Evolutionary conservation across 208 protist genomes (phyloP), one percentile per base, ranked within the genome.

Genomic region (Naegleria gruberi): DNA sequence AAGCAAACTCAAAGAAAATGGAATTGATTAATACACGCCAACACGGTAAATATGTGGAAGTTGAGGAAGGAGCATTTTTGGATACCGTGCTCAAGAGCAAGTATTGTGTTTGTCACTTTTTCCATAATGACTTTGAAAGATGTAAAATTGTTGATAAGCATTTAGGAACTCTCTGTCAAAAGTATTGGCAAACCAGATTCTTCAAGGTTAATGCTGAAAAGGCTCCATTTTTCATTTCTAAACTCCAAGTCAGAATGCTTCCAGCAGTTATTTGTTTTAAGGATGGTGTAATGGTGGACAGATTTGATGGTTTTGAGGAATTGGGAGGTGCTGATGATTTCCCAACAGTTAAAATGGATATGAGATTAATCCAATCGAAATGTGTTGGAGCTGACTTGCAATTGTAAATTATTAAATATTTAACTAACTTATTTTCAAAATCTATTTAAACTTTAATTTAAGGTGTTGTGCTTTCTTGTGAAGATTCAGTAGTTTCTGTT

Each of bases 61-160:
- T 98, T 42, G 90, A 89, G 0, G 97, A 99, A 90, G 94, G 96
- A 89, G 96, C 98, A 17, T 99, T 99, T 91, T 97, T 98, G 83
- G 95, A 96, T 84, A 92, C 95, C 89, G 97, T 98, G 77, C 97
- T 97, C 15, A 94, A 94, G 1, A 97, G 94, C 42, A 93, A 97
- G 41, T 92, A 95, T 84, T 93, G 94, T 19, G 96, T 95, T 65
- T 94, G 96, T 65, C 97, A 98, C 93, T 98, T 99, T 90, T 99
- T 95, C 90, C 97, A 99, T 93, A 95, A 96, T 45, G 96, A 98
- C 89, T 99, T 99, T 92, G 94, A 97, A 89, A 93, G 96, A 7
- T 99, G 98, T 93, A 97, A 98, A 90, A 95, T 99, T 85, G 93
- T 99, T 82, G 97, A 99, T 93, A 94, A 95, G 51, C 96, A 96